Evolutionary conservation across 2,329 filamentous ascomycete species (phyloP).

Genomic region (Incumbomyces lentus): DNA sequence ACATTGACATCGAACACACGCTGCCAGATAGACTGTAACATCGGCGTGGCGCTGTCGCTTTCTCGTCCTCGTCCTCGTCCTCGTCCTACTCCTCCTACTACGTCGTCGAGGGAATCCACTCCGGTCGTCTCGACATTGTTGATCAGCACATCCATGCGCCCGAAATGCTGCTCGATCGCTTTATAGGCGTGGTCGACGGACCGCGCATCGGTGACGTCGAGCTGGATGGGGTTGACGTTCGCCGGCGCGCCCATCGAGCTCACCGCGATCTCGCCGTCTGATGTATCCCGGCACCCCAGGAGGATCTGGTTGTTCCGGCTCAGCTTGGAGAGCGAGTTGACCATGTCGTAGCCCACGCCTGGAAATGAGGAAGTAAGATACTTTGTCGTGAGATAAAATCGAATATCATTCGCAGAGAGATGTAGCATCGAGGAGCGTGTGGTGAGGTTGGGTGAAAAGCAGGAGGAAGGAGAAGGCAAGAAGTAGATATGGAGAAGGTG

Average conservation of each 20-base stretch:
- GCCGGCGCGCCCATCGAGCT: constrained; percentile 16
- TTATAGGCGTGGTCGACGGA: constrained; percentile 26
- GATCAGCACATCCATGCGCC: constrained; percentile 27
- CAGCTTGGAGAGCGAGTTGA: constrained; percentile 20
- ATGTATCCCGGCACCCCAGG: constrained; percentile 25
- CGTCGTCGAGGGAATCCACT: constrained; percentile 9
- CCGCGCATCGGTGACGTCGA: constrained; percentile 26
- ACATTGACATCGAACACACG: constrained; percentile 21
- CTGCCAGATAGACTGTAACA: constrained; percentile 11
- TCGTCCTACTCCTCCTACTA: no score
- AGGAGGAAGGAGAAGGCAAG: no score
- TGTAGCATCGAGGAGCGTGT: no score
- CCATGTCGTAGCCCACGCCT: constrained; percentile 20
- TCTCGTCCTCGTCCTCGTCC: no score
- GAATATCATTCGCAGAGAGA: no score
- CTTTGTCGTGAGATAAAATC: no score
- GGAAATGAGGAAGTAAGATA: not conserved
- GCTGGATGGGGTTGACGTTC: constrained; percentile 23
- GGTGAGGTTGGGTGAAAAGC: not conserved
- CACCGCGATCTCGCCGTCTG: constrained; percentile 28
- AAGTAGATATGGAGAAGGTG: no score
- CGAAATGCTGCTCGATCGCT: constrained; percentile 25
- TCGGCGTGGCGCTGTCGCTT: no score
- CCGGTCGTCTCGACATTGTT: constrained; percentile 27
- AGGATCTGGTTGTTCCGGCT: constrained; percentile 27